Evolutionary conservation across 2,329 filamentous ascomycete genomes (phyloP).

Genomic region (Remersonia thermophila): DNA sequence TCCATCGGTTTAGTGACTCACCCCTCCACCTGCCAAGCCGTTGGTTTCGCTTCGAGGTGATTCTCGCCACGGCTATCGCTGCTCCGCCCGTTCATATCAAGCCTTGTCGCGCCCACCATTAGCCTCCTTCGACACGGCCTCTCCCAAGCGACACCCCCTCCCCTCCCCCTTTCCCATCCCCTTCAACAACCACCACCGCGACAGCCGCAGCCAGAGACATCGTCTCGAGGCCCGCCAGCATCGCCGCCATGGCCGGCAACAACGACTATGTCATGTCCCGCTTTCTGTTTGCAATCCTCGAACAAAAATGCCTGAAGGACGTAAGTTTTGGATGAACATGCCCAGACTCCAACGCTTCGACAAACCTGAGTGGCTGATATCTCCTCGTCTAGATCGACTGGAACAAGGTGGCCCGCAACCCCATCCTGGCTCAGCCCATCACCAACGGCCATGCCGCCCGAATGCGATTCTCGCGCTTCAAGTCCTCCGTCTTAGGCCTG

Average conservation of each 20-base stretch:
- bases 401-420: slow-evolving; percentile 43
- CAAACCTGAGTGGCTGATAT: not conserved
- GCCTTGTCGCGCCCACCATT: not conserved
- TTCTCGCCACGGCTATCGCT: slow-evolving; percentile 11
- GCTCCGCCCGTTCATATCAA: slow-evolving; percentile 17
- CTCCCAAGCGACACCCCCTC: too few relatives aligned
- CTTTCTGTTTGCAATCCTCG: slow-evolving; percentile 47
- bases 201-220: too few relatives aligned
- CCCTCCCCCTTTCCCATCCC: too few relatives aligned
- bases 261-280: slow-evolving; percentile 45
- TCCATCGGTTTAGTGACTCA: slow-evolving; percentile 26
- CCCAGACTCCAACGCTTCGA: not conserved
- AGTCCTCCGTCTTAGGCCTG: slow-evolving; percentile 32
- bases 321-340: slow-evolving; percentile 30
- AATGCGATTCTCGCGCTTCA: slow-evolving; percentile 47
- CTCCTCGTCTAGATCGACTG: slow-evolving; percentile 40
- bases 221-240: not conserved
- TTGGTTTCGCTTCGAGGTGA: slow-evolving; percentile 16
- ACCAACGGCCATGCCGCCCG: slow-evolving; percentile 49
- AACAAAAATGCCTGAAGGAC: slow-evolving; percentile 48
- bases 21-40: slow-evolving; percentile 21
- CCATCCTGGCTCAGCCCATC: slow-evolving; percentile 40
- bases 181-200: too few relatives aligned
- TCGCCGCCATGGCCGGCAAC: slow-evolving; percentile 33
- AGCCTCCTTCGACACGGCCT: too few relatives aligned